Evolutionary conservation across 257 asterid species (phyloP), one percentile per base, ranked within the genome.

Genomic region (Gentiana straminea): DNA sequence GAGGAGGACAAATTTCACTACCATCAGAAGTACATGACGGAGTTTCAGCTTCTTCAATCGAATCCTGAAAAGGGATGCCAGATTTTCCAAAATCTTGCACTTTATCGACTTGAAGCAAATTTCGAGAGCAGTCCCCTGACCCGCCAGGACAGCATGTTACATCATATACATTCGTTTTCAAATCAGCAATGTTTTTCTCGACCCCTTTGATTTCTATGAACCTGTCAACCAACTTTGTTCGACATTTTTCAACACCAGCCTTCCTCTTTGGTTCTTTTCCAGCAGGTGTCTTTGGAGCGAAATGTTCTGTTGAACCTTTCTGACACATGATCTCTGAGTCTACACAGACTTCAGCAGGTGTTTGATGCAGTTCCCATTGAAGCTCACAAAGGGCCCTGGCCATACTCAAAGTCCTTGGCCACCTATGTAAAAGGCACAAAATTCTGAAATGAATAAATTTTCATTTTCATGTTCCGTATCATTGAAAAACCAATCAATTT

Each of bases 381-480:
- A 89, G 89, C 74, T 81, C 89, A 56, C 94, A 89, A 41, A 89
- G 94, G 37, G 95, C 80, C 68, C 71, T 72, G 56, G 86, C 84
- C 95, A 85, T 89, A 78, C 77, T 78, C 76, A 89, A 72, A 37
- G 92, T 85, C 76, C 95, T 83, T 33, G 92, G 73, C 97, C 95
- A 85, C 84, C 95, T 89, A 61, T 46, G 46, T 41, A 48, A 60
- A 46, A 48, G 49, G 68, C 33, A 62, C 57, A 47, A 65, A 64
- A 43, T 1, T 13, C 48, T 10, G 33, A 24, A 48, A 1, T 33
- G n/a, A 53, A 53, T 35, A n/a, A 36, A 54, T 4, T 11, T n/a
- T 0, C 24, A 24, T 36, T 10, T 35, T 54, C 33, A 35, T 9
- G 33, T n/a, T n/a, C 1, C n/a, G 13, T 35, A 13, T 13, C 46